Conservation (phyloP, 768 basidiomycete genomes). For the Pulveroboletus sp. region DNA sequence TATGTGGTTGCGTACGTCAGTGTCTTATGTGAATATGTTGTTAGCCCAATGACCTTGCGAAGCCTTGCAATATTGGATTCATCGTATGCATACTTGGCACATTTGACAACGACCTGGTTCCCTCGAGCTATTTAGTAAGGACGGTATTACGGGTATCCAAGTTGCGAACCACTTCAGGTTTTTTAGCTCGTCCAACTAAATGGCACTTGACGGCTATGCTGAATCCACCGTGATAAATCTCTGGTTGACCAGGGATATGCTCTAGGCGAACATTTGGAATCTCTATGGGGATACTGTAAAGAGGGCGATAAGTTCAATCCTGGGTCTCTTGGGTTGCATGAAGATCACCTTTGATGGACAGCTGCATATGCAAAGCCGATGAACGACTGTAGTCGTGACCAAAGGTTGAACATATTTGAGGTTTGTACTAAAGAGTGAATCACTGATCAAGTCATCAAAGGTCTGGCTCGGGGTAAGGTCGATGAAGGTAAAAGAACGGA, state of each 20-base stretch:
- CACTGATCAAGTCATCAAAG: too few relatives aligned
- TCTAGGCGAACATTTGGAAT: background rate
- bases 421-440: too few relatives aligned
- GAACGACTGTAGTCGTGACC: background rate
- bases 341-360: constrained; percentile 1
- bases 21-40: background rate
- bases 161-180: constrained; percentile 12
- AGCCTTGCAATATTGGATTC: background rate
- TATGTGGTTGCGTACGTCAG: background rate
- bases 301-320: background rate
- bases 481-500: too few relatives aligned
- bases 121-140: background rate
- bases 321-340: background rate
- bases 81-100: constrained; percentile 1
- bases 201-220: constrained; percentile 1
- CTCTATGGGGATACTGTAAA: background rate
- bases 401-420: background rate
- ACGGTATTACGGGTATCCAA: background rate
- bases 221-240: constrained; percentile 12
- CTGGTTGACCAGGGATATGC: constrained; percentile 6
- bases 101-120: constrained; percentile 13
- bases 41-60: constrained; percentile 5
- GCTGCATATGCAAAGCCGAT: background rate
- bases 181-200: background rate
- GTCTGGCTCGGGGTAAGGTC: too few relatives aligned